Evolutionary conservation across 208 protist genomes (phyloP).

Genomic region (Leishmania mexicana): DNA sequence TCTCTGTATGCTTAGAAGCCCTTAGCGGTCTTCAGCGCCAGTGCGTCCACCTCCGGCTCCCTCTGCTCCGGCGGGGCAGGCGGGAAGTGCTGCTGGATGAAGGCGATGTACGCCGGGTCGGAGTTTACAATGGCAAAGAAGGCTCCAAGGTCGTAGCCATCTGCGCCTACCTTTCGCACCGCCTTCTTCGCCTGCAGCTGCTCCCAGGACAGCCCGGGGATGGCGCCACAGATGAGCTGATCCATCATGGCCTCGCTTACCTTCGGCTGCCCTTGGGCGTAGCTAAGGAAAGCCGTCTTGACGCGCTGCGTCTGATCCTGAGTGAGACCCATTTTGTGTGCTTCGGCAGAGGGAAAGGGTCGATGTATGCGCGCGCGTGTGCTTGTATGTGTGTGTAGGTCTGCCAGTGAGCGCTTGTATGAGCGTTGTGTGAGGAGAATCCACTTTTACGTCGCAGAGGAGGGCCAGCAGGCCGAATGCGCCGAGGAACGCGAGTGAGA

Average conservation of each 20-base stretch:
- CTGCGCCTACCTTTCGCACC: slow-evolving; percentile 47
- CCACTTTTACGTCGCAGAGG: not conserved
- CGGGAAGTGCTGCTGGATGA: slow-evolving; percentile 81
- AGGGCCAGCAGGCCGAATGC: not conserved
- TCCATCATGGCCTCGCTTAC: slow-evolving; percentile 87
- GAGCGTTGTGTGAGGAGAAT: not conserved
- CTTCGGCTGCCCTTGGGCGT: slow-evolving; percentile 80
- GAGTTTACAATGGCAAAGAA: slow-evolving; percentile 85
- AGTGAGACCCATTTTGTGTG: slow-evolving; percentile 65
- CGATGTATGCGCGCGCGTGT: not conserved
- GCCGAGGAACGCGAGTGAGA: not conserved
- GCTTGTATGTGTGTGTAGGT: not conserved
- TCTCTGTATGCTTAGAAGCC: slow-evolving; percentile 58
- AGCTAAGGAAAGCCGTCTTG: slow-evolving; percentile 89
- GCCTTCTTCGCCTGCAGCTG: slow-evolving; percentile 79
- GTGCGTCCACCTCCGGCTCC: slow-evolving; percentile 71
- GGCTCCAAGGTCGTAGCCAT: slow-evolving; percentile 73
- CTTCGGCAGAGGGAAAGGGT: not conserved
- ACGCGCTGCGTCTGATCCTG: slow-evolving; percentile 81
- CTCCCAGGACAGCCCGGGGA: slow-evolving; percentile 82
- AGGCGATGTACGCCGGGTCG: slow-evolving; percentile 72
- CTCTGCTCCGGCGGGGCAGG: slow-evolving; percentile 68
- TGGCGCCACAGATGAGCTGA: slow-evolving; percentile 88
- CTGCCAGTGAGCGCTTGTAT: not conserved
- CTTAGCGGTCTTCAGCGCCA: slow-evolving; percentile 82